These are phyloP conservation scores for thale cress (Arabidopsis thaliana) DNA, from an alignment of 345 rosid species.

Conservation along the genomic window DNA sequence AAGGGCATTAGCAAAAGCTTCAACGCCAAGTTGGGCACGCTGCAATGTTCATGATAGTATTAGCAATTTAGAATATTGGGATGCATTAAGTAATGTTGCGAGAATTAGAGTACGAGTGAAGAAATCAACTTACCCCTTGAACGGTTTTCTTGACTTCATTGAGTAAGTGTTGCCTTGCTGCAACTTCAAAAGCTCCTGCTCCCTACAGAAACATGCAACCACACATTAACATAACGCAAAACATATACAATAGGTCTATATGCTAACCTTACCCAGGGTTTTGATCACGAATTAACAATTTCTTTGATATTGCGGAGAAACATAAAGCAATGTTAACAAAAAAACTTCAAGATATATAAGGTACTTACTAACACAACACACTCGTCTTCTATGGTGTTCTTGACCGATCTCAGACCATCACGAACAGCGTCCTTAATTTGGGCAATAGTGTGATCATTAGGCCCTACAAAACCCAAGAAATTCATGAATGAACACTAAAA, in stretches of 20 bases:
- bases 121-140: slow-evolving; percentile 73
- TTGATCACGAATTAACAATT: slow-evolving; percentile 2
- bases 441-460: slow-evolving; percentile 94
- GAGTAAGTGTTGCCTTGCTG: slow-evolving; percentile 85
- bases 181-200: slow-evolving; percentile 99
- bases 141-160: slow-evolving; percentile 93
- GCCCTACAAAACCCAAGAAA: slow-evolving; percentile 55
- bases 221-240: background rate
- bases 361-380: slow-evolving; percentile 82
- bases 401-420: slow-evolving; percentile 96
- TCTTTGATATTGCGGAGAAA: slow-evolving; percentile 19
- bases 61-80: slow-evolving; percentile 1
- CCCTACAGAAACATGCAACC: slow-evolving; percentile 60
- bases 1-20: slow-evolving; percentile 98
- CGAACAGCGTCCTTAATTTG: slow-evolving; percentile 98
- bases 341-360: background rate
- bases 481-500: slow-evolving; percentile 13
- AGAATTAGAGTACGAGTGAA: background rate
- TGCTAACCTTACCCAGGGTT: background rate
- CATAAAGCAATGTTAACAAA: slow-evolving; percentile 10
- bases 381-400: slow-evolving; percentile 96
- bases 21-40: slow-evolving; percentile 98
- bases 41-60: slow-evolving; percentile 45
- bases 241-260: background rate
- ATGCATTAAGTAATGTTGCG: background rate